A percentile compares a stretch with the other conserved stretches of the same genome.
phyloP scores from a whole-genome alignment of 768 basidiomycete species.

The Amanita exitialis region DNA sequence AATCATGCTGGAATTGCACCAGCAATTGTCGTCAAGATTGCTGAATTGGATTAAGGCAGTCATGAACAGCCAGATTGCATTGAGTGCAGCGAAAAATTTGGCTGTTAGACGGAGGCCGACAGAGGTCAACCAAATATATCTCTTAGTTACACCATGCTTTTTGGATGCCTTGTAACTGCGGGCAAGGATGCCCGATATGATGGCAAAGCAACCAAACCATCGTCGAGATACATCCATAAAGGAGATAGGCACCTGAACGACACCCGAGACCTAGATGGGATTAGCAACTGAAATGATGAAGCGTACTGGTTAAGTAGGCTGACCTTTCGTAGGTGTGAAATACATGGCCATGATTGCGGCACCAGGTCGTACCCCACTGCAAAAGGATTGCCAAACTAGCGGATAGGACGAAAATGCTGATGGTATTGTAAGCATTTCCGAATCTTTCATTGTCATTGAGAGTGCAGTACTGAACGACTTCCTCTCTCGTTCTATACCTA shows the following conservation, averaged over 20 bases:
- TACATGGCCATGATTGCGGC: constrained; percentile 14
- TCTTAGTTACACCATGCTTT: neutral
- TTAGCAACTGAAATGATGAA: neutral
- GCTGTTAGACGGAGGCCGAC: constrained; percentile 13
- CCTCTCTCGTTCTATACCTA: neutral
- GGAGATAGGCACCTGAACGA: neutral
- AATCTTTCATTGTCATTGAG: neutral
- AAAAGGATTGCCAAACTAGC: constrained; percentile 12
- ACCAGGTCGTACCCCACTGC: constrained; percentile 18
- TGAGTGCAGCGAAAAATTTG: constrained; percentile 14
- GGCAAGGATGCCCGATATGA: constrained; percentile 15
- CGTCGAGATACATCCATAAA: constrained; percentile 15
- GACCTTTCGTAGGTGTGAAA: constrained; percentile 15
- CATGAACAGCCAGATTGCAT: constrained; percentile 17
- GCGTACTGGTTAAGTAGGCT: neutral
- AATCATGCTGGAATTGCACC: constrained; percentile 17
- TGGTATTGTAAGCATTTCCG: neutral
- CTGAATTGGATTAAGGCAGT: constrained; percentile 17
- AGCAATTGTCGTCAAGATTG: constrained; percentile 17
- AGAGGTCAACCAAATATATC: constrained; percentile 1
- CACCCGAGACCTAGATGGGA: neutral
- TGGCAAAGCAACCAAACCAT: constrained; percentile 15
- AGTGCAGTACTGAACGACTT: neutral
- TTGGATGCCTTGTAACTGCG: constrained; percentile 12
- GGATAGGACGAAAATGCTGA: constrained; percentile 9